Conservation (phyloP, 2,329 filamentous ascomycete genomes). For the Aspergillus terreus region DNA sequence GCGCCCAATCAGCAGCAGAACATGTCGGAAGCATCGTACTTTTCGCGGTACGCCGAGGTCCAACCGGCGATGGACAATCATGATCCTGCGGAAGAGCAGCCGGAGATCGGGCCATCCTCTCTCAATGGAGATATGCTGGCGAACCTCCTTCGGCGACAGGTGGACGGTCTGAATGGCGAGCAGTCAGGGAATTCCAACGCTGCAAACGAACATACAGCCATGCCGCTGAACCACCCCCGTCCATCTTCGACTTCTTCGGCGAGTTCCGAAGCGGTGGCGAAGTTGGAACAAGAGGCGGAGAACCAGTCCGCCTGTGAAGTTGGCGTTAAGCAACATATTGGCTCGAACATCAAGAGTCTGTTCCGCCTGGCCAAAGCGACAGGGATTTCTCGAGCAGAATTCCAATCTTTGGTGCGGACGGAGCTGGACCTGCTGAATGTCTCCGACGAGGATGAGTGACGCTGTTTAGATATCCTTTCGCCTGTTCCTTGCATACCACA, state of each 20-base stretch:
- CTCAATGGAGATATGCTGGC: conserved; percentile 52
- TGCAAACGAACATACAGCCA: conserved; percentile 20
- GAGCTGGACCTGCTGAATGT: conserved; percentile 58
- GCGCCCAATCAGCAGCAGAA: conserved; percentile 28
- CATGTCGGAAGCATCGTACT: conserved; percentile 57
- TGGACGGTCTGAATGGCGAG: conserved; percentile 21
- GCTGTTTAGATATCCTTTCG: neutral
- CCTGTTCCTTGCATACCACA: neutral
- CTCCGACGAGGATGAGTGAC: conserved; percentile 44
- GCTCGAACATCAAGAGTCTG: conserved; percentile 61
- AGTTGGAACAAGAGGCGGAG: conserved; percentile 52
- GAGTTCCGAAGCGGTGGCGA: conserved; percentile 50
- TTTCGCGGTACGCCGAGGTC: conserved; percentile 58
- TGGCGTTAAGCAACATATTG: conserved; percentile 61
- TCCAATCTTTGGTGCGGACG: conserved; percentile 55
- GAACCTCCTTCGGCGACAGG: conserved; percentile 37
- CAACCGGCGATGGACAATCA: conserved; percentile 62
- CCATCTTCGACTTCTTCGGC: conserved; percentile 40
- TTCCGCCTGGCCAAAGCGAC: conserved; percentile 57
- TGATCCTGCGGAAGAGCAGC: conserved; percentile 55
- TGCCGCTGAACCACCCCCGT: conserved; percentile 39
- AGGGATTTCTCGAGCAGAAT: conserved; percentile 57
- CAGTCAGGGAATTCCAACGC: conserved; percentile 21
- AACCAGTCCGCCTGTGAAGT: conserved; percentile 53
- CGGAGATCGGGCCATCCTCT: conserved; percentile 48